Percentiles rank a stretch among this genome's conserved stretches.
These are phyloP conservation scores for Paramecium bursaria DNA, from an alignment of 73 alveolate genomes.

Conservation along the genomic window DNA sequence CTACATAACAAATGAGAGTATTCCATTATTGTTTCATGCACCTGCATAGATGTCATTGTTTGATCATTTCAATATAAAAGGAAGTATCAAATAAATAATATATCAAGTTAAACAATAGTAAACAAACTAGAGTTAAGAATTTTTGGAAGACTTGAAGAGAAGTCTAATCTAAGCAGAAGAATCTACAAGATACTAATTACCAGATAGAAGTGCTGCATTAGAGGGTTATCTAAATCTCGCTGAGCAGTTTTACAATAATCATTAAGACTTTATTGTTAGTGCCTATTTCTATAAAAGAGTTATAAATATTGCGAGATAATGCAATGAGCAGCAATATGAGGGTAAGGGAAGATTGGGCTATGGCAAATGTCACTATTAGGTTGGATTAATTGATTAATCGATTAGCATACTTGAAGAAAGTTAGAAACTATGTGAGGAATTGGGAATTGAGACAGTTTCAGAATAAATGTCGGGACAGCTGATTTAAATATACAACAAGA, in stretches of 20 bases:
- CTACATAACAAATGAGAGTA: slow-evolving; percentile 62
- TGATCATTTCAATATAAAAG: slow-evolving; percentile 37
- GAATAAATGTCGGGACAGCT: slow-evolving; percentile 69
- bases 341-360: slow-evolving; percentile 68
- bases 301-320: slow-evolving; percentile 56
- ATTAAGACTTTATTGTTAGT: slow-evolving; percentile 57
- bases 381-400: slow-evolving; percentile 63
- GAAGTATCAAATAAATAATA: slow-evolving; percentile 3
- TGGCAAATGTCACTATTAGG: slow-evolving; percentile 66
- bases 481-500: slow-evolving; percentile 59
- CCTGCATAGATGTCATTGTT: slow-evolving; percentile 43
- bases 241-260: slow-evolving; percentile 58
- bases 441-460: slow-evolving; percentile 41
- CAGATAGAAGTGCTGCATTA: slow-evolving; percentile 65
- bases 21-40: slow-evolving; percentile 39
- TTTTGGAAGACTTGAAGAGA: slow-evolving; percentile 53
- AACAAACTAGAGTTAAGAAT: slow-evolving; percentile 58
- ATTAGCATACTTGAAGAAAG: slow-evolving; percentile 59
- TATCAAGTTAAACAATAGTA: slow-evolving; percentile 12
- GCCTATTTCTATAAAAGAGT: slow-evolving; percentile 69
- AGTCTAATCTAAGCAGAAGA: slow-evolving; percentile 63
- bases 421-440: slow-evolving; percentile 61
- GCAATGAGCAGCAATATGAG: slow-evolving; percentile 39
- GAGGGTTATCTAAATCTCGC: slow-evolving; percentile 62
- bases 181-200: slow-evolving; percentile 46